Evolutionary conservation across 139 green algal species (phyloP).

Genomic region (Closterium sp.): DNA sequence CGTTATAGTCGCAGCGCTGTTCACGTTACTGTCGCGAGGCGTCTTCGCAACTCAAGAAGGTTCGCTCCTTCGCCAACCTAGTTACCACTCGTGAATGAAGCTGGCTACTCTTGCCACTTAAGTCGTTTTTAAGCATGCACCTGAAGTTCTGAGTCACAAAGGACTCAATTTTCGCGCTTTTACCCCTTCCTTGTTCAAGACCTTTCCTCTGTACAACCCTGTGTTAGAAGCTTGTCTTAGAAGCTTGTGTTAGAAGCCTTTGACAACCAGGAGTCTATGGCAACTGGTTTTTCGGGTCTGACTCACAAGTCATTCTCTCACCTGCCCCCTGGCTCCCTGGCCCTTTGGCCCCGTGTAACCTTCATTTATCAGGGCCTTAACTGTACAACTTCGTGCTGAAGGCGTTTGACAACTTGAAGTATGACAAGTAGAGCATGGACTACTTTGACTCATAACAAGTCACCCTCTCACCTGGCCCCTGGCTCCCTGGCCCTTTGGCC

Average conservation of each 20-base stretch:
- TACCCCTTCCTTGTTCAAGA: too few relatives aligned
- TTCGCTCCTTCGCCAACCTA: not conserved
- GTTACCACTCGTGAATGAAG: not conserved
- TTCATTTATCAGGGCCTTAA: too few relatives aligned
- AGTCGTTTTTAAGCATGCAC: too few relatives aligned
- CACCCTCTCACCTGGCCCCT: too few relatives aligned
- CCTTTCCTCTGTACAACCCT: not conserved
- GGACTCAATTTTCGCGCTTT: too few relatives aligned
- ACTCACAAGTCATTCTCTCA: not conserved
- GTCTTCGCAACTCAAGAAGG: not conserved
- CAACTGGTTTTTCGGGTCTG: not conserved
- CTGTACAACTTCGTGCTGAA: too few relatives aligned
- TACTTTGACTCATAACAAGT: too few relatives aligned
- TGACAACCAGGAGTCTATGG: not conserved
- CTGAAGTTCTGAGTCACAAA: too few relatives aligned
- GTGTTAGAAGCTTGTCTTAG: not conserved
- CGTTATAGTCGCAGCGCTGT: not conserved
- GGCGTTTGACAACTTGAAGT: too few relatives aligned
- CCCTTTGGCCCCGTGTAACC: too few relatives aligned
- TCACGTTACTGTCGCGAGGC: not conserved
- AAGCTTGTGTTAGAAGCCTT: not conserved
- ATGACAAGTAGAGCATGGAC: not conserved
- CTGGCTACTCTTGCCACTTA: not conserved
- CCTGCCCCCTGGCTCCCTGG: too few relatives aligned
- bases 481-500: not conserved